Evolutionary conservation across 352 stramenopile genomes (phyloP), one percentile per base, ranked within the genome.

Genomic region (Globisporangium canariense): DNA sequence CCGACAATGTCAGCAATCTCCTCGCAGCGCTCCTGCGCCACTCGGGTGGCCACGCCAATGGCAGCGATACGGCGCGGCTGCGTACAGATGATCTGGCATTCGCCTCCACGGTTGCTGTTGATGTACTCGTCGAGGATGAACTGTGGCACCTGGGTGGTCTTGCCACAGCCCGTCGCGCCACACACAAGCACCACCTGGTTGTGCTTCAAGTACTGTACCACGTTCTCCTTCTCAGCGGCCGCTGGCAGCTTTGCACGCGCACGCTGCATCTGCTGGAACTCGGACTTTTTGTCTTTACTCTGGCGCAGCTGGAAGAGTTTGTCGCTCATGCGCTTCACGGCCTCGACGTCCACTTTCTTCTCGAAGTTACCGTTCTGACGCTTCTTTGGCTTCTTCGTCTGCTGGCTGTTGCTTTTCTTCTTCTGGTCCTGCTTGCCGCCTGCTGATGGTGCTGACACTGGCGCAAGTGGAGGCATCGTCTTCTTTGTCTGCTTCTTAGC

Each of bases 61-160:
- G 97, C 97, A n/a, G 97, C 97, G 34, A 99, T 90, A 40, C 85
- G 81, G 1, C 97, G 84, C 53, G 97, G 97, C 69, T 99, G 97
- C 30, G 94, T 98, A 76, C 97, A 97, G 47, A 99, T 81, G 70
- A 99, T 98, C 60, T 97, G 88, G 67, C 94, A 96, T 58, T 98
- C 95, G 2, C 88, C 83, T 22, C 90, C 90, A 41, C 81, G 75
- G 16, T 82, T 81, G 34, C 82, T 79, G 22, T 91, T 73, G 34
- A 98, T 94, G 66, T 81, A 93, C 22, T 98, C 81, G 65, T 99
- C 97, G 3, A 99, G 69, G 71, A 99, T 95, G 56, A 98, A 99
- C 72, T 99, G 96, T 41, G 96, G 96, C 30, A 99, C 94, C 70
- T 99, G 96, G 7, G 96, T 98, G 11, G 93, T 98, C 67, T 98